Evolutionary conservation across 129 eudicot genomes (phyloP).

Genomic region (Heracleum sosnowskyi): DNA sequence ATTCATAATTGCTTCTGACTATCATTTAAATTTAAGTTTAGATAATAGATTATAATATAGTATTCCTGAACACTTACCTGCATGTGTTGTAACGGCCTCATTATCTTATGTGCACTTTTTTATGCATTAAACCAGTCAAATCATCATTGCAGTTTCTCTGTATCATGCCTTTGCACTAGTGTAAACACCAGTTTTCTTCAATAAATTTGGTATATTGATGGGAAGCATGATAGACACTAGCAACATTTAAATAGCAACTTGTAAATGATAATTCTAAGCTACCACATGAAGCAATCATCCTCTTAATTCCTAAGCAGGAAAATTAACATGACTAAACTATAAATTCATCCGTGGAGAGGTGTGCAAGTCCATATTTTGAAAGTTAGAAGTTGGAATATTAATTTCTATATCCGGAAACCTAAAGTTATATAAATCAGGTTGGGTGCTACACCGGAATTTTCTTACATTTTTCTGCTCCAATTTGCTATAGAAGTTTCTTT

Average conservation of each 20-base stretch:
- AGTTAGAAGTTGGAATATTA: neutral
- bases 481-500: neutral
- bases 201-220: neutral
- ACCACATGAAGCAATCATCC: neutral
- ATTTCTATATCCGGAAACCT: neutral
- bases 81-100: neutral
- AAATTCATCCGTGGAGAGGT: neutral
- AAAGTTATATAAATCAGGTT: neutral
- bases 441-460: neutral
- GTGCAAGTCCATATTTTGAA: neutral
- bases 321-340: neutral
- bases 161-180: neutral
- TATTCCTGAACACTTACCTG: neutral
- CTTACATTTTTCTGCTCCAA: neutral
- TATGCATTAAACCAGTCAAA: neutral
- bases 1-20: no score
- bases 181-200: neutral
- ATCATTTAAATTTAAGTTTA: no score
- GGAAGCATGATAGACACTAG: neutral
- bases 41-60: no score
- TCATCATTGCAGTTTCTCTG: neutral
- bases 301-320: neutral
- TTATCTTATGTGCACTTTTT: neutral
- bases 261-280: neutral
- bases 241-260: neutral